Base-by-base conservation (phyloP, 2,329 filamentous ascomycete species). In the Plenodomus biglobosus region DNA sequence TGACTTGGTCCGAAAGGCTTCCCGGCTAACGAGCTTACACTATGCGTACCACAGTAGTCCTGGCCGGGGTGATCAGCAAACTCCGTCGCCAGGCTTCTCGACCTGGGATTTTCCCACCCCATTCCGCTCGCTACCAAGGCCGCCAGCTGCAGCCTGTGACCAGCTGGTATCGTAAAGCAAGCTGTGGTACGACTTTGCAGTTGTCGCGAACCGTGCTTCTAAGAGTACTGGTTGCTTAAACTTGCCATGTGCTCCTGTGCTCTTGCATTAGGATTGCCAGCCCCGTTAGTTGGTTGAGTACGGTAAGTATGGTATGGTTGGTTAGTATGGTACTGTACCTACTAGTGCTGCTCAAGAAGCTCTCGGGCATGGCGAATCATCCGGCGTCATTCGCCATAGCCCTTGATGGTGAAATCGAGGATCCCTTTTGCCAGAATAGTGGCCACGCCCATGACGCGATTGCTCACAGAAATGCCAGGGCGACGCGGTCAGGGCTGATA, bases 81-180 rank as follows among this genome's bases (percentile, higher is more conserved):
- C 56, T 54, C 53, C 47, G 40, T 42, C 52, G 44, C 56, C 45
- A 48, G 40, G n/a, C 36, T 42, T 40, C 24, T 40, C 24, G 43
- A 44, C 53, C 53, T 50, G 57, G 53, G 38, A 50, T 41, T 38
- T 43, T 46, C 40, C n/a, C 42, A 46, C 51, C 45, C 45, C 53
- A 40, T 55, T 55, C 50, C 50, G 54, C 58, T 65, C 61, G 62
- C 61, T 65, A 64, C 61, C 61, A n/a, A 22, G 18, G 18, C 35
- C 15, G 27, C 27, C 22, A 5, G 10, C 22, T 24, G 10, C 22
- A 24, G 22, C 10, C 5, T 24, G 5, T 10, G 5, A 24, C 22
- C 10, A 24, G 22, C 5, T 24, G 22, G 8, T 30, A 46, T 27
- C 22, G 34, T 32, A 6, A 18, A 20, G 30, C 16, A 24, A 3